A percentile compares a stretch with the other conserved stretches of the same genome.
These are phyloP conservation scores for Pyrenula aspistea DNA, from an alignment of 495 filamentous ascomycete species.

Conservation along the genomic window DNA sequence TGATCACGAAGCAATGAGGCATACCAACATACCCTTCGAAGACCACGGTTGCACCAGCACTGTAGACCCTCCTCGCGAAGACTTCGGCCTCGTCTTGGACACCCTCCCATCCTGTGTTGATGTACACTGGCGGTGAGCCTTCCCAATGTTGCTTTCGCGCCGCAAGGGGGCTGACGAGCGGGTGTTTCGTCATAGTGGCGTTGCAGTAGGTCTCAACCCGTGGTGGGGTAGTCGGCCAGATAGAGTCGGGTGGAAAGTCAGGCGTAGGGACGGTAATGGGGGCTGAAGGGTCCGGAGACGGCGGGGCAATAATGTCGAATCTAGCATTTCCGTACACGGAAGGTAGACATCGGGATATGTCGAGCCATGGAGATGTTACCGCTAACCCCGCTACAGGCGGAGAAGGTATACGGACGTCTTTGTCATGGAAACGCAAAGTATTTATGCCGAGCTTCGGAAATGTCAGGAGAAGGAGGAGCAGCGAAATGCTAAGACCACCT, in stretches of 20 bases:
- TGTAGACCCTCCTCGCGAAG: constrained; percentile 44
- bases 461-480: constrained; percentile 64
- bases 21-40: constrained; percentile 75
- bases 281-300: constrained; percentile 7
- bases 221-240: constrained; percentile 65
- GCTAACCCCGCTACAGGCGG: constrained; percentile 51
- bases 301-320: constrained; percentile 66
- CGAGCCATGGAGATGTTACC: constrained; percentile 61
- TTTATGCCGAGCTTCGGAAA: constrained; percentile 40
- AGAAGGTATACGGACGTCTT: constrained; percentile 46
- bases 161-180: constrained; percentile 59
- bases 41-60: constrained; percentile 50
- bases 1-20: constrained; percentile 72
- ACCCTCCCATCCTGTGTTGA: constrained; percentile 68
- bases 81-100: constrained; percentile 61
- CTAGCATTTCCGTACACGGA: constrained; percentile 48
- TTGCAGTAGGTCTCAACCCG: constrained; percentile 58
- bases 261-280: background rate
- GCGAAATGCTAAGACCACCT: constrained; percentile 58
- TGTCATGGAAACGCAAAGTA: constrained; percentile 50
- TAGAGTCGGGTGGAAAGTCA: constrained; percentile 28
- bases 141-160: constrained; percentile 46
- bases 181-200: constrained; percentile 52
- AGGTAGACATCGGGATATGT: constrained; percentile 62
- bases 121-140: constrained; percentile 55